Percentiles rank a stretch among this genome's conserved stretches.
Evolutionary conservation across 768 basidiomycete genomes (phyloP).

Genomic region (Russula virescens): DNA sequence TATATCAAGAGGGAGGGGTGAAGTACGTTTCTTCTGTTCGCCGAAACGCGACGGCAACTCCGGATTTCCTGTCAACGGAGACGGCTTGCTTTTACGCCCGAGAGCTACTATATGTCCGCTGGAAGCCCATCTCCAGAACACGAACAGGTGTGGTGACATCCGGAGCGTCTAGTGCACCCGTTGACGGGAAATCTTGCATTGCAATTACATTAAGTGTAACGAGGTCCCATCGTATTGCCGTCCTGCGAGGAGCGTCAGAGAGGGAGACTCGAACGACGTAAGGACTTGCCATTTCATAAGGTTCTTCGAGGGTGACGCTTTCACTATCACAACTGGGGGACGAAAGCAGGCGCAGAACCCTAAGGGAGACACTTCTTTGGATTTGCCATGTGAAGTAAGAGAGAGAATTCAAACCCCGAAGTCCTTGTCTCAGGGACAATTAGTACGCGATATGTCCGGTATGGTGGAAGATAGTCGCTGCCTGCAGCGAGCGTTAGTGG

Average conservation of each 20-base stretch:
- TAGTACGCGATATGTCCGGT: constrained; percentile 40
- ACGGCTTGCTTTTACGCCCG: constrained; percentile 8
- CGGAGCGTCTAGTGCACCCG: constrained; percentile 2
- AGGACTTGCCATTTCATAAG: constrained; percentile 29
- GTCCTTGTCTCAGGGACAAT: constrained; percentile 38
- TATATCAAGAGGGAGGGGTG: background rate
- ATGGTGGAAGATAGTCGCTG: constrained; percentile 38
- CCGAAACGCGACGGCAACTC: constrained; percentile 17
- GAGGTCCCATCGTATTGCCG: constrained; percentile 11
- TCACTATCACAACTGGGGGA: constrained; percentile 31
- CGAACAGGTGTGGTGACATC: background rate
- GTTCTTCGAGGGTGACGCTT: constrained; percentile 25
- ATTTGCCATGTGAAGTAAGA: constrained; percentile 12
- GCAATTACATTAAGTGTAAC: background rate
- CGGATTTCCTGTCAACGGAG: constrained; percentile 14
- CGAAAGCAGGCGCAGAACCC: constrained; percentile 38
- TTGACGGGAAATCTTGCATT: background rate
- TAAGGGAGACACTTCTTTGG: constrained; percentile 25
- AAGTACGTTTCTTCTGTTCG: constrained; percentile 5
- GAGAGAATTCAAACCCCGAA: constrained; percentile 35
- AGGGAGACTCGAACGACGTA: background rate
- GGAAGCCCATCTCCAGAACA: constrained; percentile 10
- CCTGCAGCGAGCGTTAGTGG: constrained; percentile 25
- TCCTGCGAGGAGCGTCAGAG: constrained; percentile 9
- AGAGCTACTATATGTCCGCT: constrained; percentile 6